These are phyloP conservation scores for Arxiozyma slooffiae DNA, from an alignment of 1,139 yeast genomes.

Conservation along the genomic window DNA sequence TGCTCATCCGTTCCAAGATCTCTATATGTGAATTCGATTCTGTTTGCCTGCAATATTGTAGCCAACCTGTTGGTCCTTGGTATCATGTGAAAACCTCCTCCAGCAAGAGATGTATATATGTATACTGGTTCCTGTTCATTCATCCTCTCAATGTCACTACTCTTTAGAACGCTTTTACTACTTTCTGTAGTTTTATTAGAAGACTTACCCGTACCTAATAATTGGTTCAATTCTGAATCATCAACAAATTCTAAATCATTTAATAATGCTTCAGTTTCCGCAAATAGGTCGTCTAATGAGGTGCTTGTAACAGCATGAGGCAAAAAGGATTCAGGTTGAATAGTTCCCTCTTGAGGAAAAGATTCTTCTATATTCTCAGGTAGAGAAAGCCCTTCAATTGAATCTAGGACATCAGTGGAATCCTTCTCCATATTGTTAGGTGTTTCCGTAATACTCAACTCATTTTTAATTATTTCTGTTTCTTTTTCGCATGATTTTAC, in stretches of 20 bases:
- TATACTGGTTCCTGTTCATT: constrained; percentile 51
- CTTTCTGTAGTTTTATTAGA: not conserved
- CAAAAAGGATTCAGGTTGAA: not conserved
- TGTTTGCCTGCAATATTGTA: constrained; percentile 68
- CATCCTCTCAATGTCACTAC: constrained; percentile 12
- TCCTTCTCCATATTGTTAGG: not conserved
- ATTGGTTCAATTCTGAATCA: constrained; percentile 21
- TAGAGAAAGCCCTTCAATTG: constrained; percentile 1
- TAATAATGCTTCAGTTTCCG: constrained; percentile 23
- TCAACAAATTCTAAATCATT: constrained; percentile 19
- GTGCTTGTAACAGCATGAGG: not conserved
- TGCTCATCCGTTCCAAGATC: constrained; percentile 85
- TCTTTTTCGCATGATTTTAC: not conserved
- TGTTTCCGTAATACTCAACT: not conserved
- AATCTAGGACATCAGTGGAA: not conserved
- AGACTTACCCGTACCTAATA: constrained; percentile 9
- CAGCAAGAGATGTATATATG: constrained; percentile 78
- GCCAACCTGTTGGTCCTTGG: constrained; percentile 71
- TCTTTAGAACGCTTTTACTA: constrained; percentile 2
- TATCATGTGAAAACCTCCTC: constrained; percentile 74
- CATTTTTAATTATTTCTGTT: not conserved
- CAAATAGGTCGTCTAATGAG: constrained; percentile 14
- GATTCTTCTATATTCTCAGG: not conserved
- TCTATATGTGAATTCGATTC: constrained; percentile 49
- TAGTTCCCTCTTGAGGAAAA: not conserved